Base-by-base conservation (phyloP, 805 yeast genomes). In the Teunomyces gatunensis region DNA sequence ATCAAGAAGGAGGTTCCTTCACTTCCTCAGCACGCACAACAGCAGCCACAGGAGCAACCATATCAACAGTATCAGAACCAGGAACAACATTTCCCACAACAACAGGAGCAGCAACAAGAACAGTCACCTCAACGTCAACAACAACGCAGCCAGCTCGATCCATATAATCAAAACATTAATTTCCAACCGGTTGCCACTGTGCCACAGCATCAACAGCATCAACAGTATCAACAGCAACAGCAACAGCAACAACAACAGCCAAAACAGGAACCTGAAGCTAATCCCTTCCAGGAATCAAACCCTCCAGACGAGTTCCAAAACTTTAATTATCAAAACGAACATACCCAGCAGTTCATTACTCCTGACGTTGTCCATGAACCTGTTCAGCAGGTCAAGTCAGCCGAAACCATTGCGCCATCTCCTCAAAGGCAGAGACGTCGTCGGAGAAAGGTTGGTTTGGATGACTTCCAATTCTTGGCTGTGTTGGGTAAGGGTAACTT, bases 401-500 rank as follows among this genome's bases (percentile, higher is more conserved):
- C 6, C 11, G 43, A 27, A 10, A 11, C 33, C 34, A 27, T 10
- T 9, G n/a, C 20, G 29, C 39, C 43, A 10, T 42, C 63, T n/a
- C 54, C 63, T 2, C 64, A 57, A 17, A 67, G 60, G 48, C 53
- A 59, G 13, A 67, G 57, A 49, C 65, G 64, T 45, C 71, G 70
- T 57, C 82, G 89, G 56, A 81, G 86, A 59, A 85, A 84, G 65
- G 82, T 91, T 47, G 97, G 99, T 0, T 77, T 94, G 48, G 98
- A 94, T 65, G 98, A 94, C 68, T 94, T 94, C 77, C 86, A 89
- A 56, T 87, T 94, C 61, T 70, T 94, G 56, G 96, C 97, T 7
- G 99, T 94, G 7, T 77, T 94, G 49, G 99, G 99, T 58, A 94
- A 91, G 65, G 99, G 99, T 71, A 94, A 94, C 66, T 94, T 94